Conservation (phyloP, 495 filamentous ascomycete genomes). For the Penicillium tannophilum region DNA sequence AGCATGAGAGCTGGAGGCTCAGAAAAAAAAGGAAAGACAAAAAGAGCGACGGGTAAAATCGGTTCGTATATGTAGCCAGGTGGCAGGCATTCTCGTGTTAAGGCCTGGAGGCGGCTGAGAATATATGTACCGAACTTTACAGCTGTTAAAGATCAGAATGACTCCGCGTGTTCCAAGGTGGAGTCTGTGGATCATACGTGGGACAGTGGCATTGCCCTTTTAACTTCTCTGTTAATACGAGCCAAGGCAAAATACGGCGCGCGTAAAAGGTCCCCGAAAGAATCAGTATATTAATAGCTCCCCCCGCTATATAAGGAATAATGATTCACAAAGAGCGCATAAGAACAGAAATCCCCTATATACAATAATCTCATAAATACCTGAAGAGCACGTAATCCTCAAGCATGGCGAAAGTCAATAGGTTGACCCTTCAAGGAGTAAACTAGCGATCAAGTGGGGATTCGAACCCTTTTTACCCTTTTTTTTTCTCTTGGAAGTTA, state of each 20-base stretch:
- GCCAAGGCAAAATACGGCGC: background rate
- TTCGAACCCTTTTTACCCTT: background rate
- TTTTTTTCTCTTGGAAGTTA: background rate
- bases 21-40: background rate
- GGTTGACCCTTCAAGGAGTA: conserved; percentile 3
- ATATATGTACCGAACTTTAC: background rate
- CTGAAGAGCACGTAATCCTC: no score
- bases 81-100: background rate
- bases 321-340: background rate
- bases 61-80: background rate
- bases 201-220: background rate
- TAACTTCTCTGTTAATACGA: background rate
- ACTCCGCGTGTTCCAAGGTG: background rate
- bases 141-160: background rate
- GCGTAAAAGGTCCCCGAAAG: background rate
- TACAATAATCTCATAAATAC: no score
- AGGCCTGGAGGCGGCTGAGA: background rate
- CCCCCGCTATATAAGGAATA: background rate
- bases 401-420: background rate
- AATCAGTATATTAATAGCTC: background rate
- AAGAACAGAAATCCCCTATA: no score
- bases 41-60: background rate
- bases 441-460: conserved; percentile 15
- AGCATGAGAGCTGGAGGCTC: background rate
- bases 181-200: background rate